Evolutionary conservation across 352 stramenopile species (phyloP), one percentile per base, ranked within the genome.

Genomic region (Pythium guiyangense): DNA sequence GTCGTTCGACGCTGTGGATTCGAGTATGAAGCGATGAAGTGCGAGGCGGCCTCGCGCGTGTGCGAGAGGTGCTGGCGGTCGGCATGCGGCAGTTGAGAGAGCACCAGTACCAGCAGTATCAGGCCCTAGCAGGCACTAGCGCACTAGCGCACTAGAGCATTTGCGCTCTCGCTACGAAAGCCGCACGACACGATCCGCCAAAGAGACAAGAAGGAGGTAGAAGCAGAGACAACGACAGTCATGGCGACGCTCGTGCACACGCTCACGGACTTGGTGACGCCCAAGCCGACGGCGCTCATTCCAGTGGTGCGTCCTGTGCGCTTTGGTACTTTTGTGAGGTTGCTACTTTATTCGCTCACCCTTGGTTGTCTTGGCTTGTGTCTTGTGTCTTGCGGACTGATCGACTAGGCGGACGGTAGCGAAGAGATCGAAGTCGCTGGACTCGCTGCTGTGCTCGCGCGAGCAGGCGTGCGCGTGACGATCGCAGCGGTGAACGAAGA

Each of bases 401-500:
- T n/a, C n/a, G n/a, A n/a, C n/a, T 47, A 88, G 77, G 68, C 76
- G 2, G 59, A 74, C 20, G 78, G 69, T 10, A 77, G 68, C 52
- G 81, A 88, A 60, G 81, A 91, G 44, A 88, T 91, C 10, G 78
- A 91, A 29, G 67, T 86, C 45, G 78, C 65, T 15, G 72, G 60
- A 46, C 59, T 91, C 4, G 71, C 63, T 20, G 69, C 70, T 27
- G 64, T 91, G 44, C 54, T 91, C 44, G 65, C 77, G 42, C 77
- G 74, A 12, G 81, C 72, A 20, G 78, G 81, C 22, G 74, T 88
- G 29, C 78, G 74, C 37, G 78, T 91, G 54, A 89, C 77, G 43
- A 57, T 91, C 40, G 81, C 76, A 2, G 70, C 67, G 29, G 70
- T 87, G 15, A 67, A 59, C n/a, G 59, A 49, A 46, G 59, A 67